Percentiles rank a stretch among this genome's conserved stretches.
These are phyloP conservation scores for Eucommia ulmoides DNA, from an alignment of 257 asterid genomes.

Conservation along the genomic window DNA sequence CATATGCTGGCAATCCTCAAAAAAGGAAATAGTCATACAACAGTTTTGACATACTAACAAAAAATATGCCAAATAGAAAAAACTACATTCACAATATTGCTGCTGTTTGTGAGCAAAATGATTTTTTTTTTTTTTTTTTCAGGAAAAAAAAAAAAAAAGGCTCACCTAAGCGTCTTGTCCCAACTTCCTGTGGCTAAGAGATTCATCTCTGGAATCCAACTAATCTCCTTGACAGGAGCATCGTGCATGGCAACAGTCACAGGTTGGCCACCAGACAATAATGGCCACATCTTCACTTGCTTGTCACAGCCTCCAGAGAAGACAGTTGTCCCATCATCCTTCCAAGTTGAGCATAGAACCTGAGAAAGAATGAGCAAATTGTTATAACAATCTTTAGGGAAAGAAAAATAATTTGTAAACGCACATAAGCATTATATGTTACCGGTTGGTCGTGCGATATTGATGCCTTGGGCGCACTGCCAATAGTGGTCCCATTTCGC, in stretches of 20 bases:
- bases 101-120: background rate
- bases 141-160: background rate
- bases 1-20: background rate
- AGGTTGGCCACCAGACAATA: slow-evolving; percentile 62
- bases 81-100: background rate
- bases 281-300: slow-evolving; percentile 98
- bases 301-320: slow-evolving; percentile 99
- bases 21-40: background rate
- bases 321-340: slow-evolving; percentile 91
- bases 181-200: slow-evolving; percentile 84
- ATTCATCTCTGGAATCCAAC: slow-evolving; percentile 92
- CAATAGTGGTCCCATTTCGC: slow-evolving; percentile 47
- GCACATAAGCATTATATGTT: too few species aligned
- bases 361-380: slow-evolving; percentile 17
- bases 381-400: background rate
- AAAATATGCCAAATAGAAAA: background rate
- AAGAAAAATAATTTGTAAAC: too few species aligned
- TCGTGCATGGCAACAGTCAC: slow-evolving; percentile 92
- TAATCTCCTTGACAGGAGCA: slow-evolving; percentile 82
- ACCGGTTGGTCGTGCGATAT: slow-evolving; percentile 90
- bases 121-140: too few species aligned
- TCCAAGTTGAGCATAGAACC: slow-evolving; percentile 94
- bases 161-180: slow-evolving; percentile 88
- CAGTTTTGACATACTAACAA: background rate
- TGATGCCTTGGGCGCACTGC: slow-evolving; percentile 64